These are phyloP conservation scores for Aureobasidium sp. DNA, from an alignment of 2,329 filamentous ascomycete genomes.

Conservation along the genomic window DNA sequence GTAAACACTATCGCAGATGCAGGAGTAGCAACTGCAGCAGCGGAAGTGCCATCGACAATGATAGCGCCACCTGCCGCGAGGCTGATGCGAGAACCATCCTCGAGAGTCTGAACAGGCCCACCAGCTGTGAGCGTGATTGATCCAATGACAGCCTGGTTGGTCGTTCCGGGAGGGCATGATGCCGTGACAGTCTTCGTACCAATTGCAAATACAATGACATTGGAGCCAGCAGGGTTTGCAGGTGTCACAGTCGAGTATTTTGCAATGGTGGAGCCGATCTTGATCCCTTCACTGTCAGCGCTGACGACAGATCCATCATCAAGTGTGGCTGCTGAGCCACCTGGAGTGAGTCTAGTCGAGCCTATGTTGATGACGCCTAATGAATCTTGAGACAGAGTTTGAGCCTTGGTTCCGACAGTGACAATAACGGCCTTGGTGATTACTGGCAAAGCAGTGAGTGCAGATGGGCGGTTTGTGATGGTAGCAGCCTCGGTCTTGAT, in stretches of 20 bases:
- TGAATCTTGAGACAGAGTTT: constrained; percentile 4
- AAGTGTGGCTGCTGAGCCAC: constrained; percentile 19
- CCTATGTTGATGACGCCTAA: constrained; percentile 17
- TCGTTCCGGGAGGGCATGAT: constrained; percentile 2
- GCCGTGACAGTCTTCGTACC: constrained; percentile 18
- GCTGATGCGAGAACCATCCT: constrained; percentile 19
- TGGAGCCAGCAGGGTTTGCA: not conserved
- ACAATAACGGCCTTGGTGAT: not conserved
- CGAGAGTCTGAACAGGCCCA: constrained; percentile 18
- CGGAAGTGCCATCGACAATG: not conserved
- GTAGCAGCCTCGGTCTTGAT: not conserved
- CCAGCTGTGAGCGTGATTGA: constrained; percentile 17
- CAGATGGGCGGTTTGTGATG: not conserved
- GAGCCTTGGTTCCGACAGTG: constrained; percentile 8
- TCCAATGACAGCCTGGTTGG: constrained; percentile 17
- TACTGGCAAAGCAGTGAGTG: not conserved
- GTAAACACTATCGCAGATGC: constrained; percentile 15
- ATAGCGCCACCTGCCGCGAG: constrained; percentile 16
- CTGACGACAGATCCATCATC: constrained; percentile 19
- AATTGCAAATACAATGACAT: constrained; percentile 16
- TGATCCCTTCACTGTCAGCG: not conserved
- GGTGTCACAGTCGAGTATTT: not conserved
- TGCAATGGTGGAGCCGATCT: not conserved
- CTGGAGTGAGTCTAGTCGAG: constrained; percentile 16
- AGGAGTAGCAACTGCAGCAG: not conserved